phyloP scores from a whole-genome alignment of 306 rosid genomes.

The Cucumis melo region DNA sequence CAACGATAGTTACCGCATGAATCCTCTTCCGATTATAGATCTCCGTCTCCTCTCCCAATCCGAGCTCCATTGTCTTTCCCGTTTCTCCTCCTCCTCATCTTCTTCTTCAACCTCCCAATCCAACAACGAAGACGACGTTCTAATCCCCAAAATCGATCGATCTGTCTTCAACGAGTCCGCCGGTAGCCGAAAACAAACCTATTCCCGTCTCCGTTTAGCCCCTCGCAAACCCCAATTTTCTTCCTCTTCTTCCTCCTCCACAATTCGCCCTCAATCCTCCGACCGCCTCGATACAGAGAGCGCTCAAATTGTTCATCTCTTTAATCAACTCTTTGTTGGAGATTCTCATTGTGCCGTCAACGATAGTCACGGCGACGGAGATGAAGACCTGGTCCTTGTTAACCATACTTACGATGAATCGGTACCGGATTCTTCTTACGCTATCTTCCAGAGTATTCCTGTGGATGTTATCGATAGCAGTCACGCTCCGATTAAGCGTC shows the following conservation, averaged over 20 bases:
- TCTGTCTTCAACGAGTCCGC: conserved; percentile 86
- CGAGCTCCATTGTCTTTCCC: conserved; percentile 55
- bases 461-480: not conserved
- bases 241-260: conserved; percentile 14
- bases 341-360: conserved; percentile 9
- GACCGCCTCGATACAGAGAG: conserved; percentile 33
- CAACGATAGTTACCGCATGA: conserved; percentile 12
- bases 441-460: not conserved
- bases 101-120: conserved; percentile 14
- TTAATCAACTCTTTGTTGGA: conserved; percentile 48
- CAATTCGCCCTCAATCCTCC: conserved; percentile 12
- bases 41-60: conserved; percentile 60
- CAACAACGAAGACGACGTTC: conserved; percentile 25
- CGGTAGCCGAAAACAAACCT: conserved; percentile 88
- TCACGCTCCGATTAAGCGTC: conserved; percentile 24
- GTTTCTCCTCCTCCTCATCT: conserved; percentile 18
- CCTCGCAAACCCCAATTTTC: conserved; percentile 35
- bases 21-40: conserved; percentile 40
- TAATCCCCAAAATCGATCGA: conserved; percentile 78
- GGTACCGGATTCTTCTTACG: not conserved
- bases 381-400: conserved; percentile 18
- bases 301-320: conserved; percentile 24
- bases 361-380: not conserved
- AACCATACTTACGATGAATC: conserved; percentile 14
- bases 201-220: conserved; percentile 60